Conservation (phyloP, 1,139 yeast genomes). For the Taiozyma sp. region DNA sequence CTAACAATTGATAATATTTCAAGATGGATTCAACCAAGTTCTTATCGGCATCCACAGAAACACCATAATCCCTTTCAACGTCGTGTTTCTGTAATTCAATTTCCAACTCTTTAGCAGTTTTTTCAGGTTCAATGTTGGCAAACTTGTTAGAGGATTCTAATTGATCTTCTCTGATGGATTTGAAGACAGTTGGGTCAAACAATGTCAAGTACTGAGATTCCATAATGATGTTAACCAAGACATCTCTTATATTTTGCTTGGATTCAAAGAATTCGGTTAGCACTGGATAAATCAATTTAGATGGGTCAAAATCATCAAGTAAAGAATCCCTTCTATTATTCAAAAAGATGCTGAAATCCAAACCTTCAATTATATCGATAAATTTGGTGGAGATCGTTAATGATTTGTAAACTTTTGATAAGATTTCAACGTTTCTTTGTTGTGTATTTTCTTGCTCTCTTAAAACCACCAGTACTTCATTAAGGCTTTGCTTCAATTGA, state of each 20-base stretch:
- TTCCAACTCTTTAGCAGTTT: slow-evolving; percentile 43
- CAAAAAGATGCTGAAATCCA: slow-evolving; percentile 44
- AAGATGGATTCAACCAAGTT: slow-evolving; percentile 40
- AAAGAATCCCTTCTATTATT: slow-evolving; percentile 12
- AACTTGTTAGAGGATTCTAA: slow-evolving; percentile 38
- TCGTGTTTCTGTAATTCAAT: slow-evolving; percentile 42
- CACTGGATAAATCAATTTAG: slow-evolving; percentile 50
- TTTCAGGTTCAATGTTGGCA: slow-evolving; percentile 40
- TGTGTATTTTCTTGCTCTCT: slow-evolving; percentile 28
- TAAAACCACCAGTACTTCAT: slow-evolving; percentile 37
- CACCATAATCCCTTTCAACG: slow-evolving; percentile 38
- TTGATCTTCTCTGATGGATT: slow-evolving; percentile 50
- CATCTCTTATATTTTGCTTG: slow-evolving; percentile 70
- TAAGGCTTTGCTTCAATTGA: slow-evolving; percentile 35
- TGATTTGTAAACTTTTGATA: slow-evolving; percentile 47
- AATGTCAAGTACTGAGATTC: slow-evolving; percentile 67
- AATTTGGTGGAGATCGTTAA: slow-evolving; percentile 44
- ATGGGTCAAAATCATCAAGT: slow-evolving; percentile 20
- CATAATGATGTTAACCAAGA: slow-evolving; percentile 54
- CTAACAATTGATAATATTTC: slow-evolving; percentile 40
- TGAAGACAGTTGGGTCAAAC: slow-evolving; percentile 68
- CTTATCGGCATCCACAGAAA: slow-evolving; percentile 44
- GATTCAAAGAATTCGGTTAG: slow-evolving; percentile 68
- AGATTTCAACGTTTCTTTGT: slow-evolving; percentile 48
- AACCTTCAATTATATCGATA: slow-evolving; percentile 50